phyloP scores from a whole-genome alignment of 305 asterid genomes.

The Lippia alba region DNA sequence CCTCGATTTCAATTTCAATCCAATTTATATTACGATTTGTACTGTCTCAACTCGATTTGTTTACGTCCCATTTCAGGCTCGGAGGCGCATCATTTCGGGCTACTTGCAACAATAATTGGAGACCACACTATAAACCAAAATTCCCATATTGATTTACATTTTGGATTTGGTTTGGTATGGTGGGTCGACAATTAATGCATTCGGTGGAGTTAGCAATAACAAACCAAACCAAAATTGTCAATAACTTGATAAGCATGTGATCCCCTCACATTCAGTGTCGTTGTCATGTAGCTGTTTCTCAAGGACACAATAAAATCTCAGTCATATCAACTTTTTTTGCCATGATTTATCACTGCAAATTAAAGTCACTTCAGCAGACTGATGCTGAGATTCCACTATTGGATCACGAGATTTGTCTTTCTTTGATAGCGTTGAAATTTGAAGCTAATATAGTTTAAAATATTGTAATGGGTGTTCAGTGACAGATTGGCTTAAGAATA shows the following conservation, averaged over 20 bases:
- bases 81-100: no score
- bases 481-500: no score
- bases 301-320: slow-evolving; percentile 3
- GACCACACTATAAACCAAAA: slow-evolving; percentile 12
- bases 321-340: not conserved
- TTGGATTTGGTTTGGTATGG: slow-evolving; percentile 6
- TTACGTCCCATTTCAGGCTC: no score
- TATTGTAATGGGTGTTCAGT: no score
- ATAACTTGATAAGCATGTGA: slow-evolving; percentile 20
- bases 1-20: no score
- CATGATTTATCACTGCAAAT: not conserved
- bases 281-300: slow-evolving; percentile 9
- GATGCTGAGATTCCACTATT: no score
- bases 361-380: not conserved
- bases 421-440: not conserved
- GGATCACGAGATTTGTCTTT: not conserved
- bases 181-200: slow-evolving; percentile 16
- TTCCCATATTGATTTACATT: slow-evolving; percentile 16
- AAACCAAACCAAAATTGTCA: slow-evolving; percentile 10
- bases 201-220: slow-evolving; percentile 7
- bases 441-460: no score
- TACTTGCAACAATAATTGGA: no score
- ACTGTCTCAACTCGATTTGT: no score
- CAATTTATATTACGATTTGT: no score
- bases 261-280: slow-evolving; percentile 7